These are phyloP conservation scores for Linnemannia schmuckeri DNA, from an alignment of 192 early-diverging fungal genomes.

Conservation along the genomic window DNA sequence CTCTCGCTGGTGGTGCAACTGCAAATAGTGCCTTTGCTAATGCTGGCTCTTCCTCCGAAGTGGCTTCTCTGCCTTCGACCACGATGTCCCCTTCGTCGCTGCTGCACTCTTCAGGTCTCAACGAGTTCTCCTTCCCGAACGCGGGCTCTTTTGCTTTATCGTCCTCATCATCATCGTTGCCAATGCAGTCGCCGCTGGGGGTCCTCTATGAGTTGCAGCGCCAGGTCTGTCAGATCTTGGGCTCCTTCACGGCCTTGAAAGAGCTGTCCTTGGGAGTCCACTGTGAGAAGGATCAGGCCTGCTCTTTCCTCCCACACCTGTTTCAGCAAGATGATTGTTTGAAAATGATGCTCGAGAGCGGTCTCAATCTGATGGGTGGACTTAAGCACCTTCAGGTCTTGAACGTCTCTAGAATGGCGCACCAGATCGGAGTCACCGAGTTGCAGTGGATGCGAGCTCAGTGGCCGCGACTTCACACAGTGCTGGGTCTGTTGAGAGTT, in stretches of 20 bases:
- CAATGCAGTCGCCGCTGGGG: background rate
- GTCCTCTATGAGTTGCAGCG: background rate
- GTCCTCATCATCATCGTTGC: background rate
- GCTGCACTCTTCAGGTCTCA: background rate
- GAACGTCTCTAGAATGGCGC: conserved; percentile 14
- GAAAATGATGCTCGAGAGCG: conserved; percentile 10
- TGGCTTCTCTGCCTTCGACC: background rate
- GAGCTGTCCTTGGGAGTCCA: conserved; percentile 11
- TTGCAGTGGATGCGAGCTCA: background rate
- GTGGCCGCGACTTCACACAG: background rate
- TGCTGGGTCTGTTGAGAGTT: background rate
- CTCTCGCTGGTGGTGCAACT: background rate
- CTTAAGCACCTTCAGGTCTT: conserved; percentile 15
- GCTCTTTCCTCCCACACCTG: background rate
- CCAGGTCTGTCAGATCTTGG: background rate
- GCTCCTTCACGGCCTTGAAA: conserved; percentile 2
- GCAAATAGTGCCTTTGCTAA: background rate
- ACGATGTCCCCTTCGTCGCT: background rate
- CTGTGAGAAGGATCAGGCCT: background rate
- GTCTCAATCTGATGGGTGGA: background rate
- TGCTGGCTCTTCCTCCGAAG: background rate
- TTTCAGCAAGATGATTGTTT: background rate
- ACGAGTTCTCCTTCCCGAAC: background rate
- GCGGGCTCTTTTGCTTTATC: background rate
- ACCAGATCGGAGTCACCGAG: conserved; percentile 19